Evolutionary conservation across 1,284 basidiomycete species (phyloP), one percentile per base, ranked within the genome.

Genomic region (Irpex sp.): DNA sequence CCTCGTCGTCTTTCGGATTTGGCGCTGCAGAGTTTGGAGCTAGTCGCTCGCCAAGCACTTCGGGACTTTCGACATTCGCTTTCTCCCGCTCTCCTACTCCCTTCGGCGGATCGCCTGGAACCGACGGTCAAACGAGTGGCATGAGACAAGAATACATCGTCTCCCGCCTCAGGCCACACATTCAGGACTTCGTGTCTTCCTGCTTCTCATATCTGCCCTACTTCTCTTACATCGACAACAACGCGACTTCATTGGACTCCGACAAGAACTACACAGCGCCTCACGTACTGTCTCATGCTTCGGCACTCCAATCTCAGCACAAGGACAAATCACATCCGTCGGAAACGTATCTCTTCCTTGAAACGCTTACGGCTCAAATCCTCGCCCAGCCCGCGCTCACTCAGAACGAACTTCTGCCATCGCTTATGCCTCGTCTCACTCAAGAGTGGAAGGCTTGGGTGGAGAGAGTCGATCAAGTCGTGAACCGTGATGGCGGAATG

Each of bases 121-220:
- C 9, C n/a, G 53, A 55, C 11, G 9, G 57, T 53, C 55, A 63
- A 67, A 13, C 66, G 78, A 51, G 67, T 69, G n/a, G 83, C 50
- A 93, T 93, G 90, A 86, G 91, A 63, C 88, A 92, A 60, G 85
- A 86, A 5, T 93, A 93, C 72, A 81, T 93, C 66, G 74, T 86
- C 37, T 89, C 86, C 17, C 83, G 91, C 62, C 78, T 93, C n/a
- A 82, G 86, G 60, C 87, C 89, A 19, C 86, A 88, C 71, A 85
- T 92, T 59, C 77, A 81, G 58, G 90, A 92, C 58, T 93, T 92
- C 66, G 84, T 88, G 36, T 82, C 90, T 2, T 83, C 88, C 15
- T 89, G 84, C 72, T 81, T 85, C 70, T 88, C 92, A 6, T 93
- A 93, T 70, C 83, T 93, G 56, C 90, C 90, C 1, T 93, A 93